Conservation (phyloP, 2,329 filamentous ascomycete species). For the Monosporascus sp. region DNA sequence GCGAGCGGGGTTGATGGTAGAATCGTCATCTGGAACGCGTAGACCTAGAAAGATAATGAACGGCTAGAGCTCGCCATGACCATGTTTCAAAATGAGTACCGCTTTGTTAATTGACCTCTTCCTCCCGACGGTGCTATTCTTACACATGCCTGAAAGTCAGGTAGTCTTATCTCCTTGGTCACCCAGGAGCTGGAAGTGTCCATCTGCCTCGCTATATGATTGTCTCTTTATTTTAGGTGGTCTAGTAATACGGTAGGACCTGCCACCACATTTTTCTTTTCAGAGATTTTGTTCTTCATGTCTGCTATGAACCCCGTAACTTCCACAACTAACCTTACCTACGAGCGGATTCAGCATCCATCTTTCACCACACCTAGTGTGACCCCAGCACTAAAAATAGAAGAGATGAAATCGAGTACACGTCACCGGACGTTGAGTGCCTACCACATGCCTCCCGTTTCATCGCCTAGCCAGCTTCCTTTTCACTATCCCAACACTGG, state of each 20-base stretch:
- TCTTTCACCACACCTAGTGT: neutral
- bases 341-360: neutral
- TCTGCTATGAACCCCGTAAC: conserved; percentile 5
- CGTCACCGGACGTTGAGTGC: neutral
- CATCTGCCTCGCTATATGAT: neutral
- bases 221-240: neutral
- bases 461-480: too few relatives aligned
- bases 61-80: neutral
- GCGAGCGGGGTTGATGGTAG: conserved; percentile 79
- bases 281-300: neutral
- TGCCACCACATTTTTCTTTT: neutral
- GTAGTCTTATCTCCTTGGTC: neutral
- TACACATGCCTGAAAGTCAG: conserved; percentile 4
- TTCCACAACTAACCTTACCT: conserved; percentile 13
- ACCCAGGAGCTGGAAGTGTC: conserved; percentile 5
- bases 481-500: neutral
- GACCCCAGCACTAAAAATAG: neutral
- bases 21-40: conserved; percentile 71
- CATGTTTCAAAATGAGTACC: neutral
- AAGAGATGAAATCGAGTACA: neutral
- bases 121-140: conserved; percentile 9
- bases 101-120: conserved; percentile 1
- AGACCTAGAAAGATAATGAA: conserved; percentile 25
- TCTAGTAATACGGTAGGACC: conserved; percentile 6
- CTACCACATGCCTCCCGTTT: too few relatives aligned